Conservation (phyloP, 1,139 yeast species). For the Scheffersomyces cryptocercus region DNA sequence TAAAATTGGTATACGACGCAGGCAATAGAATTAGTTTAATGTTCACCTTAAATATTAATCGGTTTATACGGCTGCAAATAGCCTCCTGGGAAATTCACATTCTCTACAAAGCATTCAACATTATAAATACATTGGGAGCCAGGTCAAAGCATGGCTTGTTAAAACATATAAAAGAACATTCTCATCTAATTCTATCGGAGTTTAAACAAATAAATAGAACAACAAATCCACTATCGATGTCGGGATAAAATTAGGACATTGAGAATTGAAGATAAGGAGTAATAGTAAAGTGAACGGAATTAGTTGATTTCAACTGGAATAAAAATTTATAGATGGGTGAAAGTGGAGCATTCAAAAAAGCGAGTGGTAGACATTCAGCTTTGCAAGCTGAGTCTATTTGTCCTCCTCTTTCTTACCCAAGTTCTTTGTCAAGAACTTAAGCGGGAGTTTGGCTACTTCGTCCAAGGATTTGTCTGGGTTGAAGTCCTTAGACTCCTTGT, state of each 20-base stretch:
- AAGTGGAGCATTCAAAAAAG: neutral
- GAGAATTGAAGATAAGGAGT: neutral
- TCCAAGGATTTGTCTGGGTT: conserved; percentile 27
- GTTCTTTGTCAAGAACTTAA: conserved; percentile 21
- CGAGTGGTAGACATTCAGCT: no score
- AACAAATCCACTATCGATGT: no score
- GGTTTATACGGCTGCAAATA: no score
- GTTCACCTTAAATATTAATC: no score
- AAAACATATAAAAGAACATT: neutral
- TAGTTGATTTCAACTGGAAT: neutral
- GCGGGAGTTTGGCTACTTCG: conserved; percentile 26
- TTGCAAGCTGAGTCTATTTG: neutral
- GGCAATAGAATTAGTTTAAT: no score
- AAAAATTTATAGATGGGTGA: neutral
- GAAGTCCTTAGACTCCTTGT: conserved; percentile 12
- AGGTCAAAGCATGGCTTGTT: no score
- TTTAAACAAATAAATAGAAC: neutral
- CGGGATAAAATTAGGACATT: neutral
- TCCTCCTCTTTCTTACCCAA: conserved; percentile 7
- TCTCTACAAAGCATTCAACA: no score
- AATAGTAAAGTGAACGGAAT: neutral
- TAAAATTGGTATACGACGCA: no score
- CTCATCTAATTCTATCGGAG: conserved; percentile 1
- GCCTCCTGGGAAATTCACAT: no score
- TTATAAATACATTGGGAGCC: no score